Evolutionary conservation across 441 rosid genomes (phyloP).

Genomic region (Populus hybrid): DNA sequence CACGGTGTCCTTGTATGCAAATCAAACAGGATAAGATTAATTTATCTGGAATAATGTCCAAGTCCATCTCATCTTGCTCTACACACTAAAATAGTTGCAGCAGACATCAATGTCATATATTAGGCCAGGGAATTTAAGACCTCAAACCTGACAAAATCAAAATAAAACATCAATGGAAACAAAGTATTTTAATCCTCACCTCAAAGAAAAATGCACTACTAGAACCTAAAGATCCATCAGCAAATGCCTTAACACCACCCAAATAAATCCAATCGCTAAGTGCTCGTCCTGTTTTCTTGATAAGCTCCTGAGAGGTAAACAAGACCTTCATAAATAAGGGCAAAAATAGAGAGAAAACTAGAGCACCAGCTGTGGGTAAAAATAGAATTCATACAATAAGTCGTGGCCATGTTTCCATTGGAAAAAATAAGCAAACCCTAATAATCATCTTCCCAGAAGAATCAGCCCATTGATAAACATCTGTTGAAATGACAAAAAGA

Average conservation of each 20-base stretch:
- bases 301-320: constrained; percentile 43
- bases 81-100: not conserved
- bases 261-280: constrained; percentile 73
- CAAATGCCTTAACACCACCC: constrained; percentile 93
- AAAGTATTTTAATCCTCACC: constrained; percentile 37
- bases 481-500: constrained; percentile 32
- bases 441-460: constrained; percentile 68
- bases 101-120: not conserved
- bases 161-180: not conserved
- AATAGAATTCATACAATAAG: constrained; percentile 46
- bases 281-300: constrained; percentile 42
- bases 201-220: constrained; percentile 81
- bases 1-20: not conserved
- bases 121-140: not conserved
- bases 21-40: not conserved
- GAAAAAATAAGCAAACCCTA: constrained; percentile 86
- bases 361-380: not conserved
- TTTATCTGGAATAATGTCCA: not conserved
- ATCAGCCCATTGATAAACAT: constrained; percentile 87
- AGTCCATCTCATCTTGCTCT: not conserved
- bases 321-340: constrained; percentile 7
- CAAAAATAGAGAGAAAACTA: not conserved
- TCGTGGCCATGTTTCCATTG: constrained; percentile 68
- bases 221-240: constrained; percentile 90
- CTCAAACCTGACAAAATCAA: not conserved